A percentile compares a stretch with the other conserved stretches of the same genome.
Conservation (phyloP, 805 yeast species). For the Kluyveromyces starmeri region DNA sequence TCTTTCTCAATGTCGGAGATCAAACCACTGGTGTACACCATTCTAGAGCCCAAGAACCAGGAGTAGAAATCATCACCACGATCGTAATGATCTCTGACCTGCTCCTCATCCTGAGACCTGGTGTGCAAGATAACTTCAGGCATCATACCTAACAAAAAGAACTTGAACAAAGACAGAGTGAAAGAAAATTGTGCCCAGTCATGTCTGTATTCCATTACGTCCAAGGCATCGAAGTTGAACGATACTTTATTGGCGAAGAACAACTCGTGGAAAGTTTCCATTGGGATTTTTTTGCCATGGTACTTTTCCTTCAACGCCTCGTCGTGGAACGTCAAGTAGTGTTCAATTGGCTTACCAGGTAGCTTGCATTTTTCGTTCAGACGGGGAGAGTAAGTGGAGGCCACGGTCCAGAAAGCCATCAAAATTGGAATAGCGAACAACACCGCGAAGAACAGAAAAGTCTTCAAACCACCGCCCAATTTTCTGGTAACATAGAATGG, state of each 20-base stretch:
- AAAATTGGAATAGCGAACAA: conserved; percentile 59
- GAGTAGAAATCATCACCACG: conserved; percentile 93
- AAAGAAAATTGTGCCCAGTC: conserved; percentile 84
- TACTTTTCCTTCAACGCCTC: conserved; percentile 59
- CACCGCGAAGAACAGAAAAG: conserved; percentile 52
- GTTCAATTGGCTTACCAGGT: conserved; percentile 71
- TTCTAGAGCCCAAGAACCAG: conserved; percentile 91
- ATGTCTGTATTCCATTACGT: conserved; percentile 76
- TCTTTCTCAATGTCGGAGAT: conserved; percentile 60
- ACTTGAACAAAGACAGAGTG: conserved; percentile 68
- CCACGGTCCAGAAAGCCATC: conserved; percentile 73
- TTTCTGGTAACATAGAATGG: conserved; percentile 59
- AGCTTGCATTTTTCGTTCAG: conserved; percentile 65
- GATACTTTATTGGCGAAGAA: conserved; percentile 77
- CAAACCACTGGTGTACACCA: conserved; percentile 87
- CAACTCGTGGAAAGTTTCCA: conserved; percentile 86
- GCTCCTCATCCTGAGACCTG: conserved; percentile 91
- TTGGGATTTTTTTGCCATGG: conserved; percentile 74
- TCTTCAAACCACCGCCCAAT: conserved; percentile 60
- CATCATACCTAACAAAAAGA: conserved; percentile 76
- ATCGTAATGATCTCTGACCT: conserved; percentile 91
- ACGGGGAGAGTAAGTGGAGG: conserved; percentile 73
- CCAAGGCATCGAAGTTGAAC: conserved; percentile 82
- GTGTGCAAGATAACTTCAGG: conserved; percentile 92
- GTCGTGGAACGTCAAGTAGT: conserved; percentile 76